These are phyloP conservation scores for Salix koriyanagi DNA, from an alignment of 345 rosid species.

Conservation along the genomic window DNA sequence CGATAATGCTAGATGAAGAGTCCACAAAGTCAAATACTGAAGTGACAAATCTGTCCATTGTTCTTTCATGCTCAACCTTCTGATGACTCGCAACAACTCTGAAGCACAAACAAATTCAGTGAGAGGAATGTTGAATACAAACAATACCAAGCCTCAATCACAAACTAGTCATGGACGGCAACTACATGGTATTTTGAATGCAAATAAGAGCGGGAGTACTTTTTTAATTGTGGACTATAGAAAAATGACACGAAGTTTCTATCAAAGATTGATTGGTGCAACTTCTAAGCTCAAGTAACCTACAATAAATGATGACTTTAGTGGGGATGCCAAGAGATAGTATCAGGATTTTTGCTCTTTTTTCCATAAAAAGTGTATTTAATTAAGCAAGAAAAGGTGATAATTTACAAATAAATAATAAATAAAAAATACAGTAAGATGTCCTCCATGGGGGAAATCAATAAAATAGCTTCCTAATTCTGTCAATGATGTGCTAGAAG, in stretches of 20 bases:
- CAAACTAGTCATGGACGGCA: too few species aligned
- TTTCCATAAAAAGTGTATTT: too few species aligned
- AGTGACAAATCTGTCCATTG: constrained; percentile 50
- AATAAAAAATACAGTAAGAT: too few species aligned
- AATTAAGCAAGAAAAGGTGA: too few species aligned
- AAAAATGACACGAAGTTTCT: background rate
- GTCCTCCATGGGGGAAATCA: too few species aligned
- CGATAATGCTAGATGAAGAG: constrained; percentile 45
- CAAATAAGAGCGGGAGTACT: background rate
- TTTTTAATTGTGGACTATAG: background rate
- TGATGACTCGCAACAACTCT: constrained; percentile 65
- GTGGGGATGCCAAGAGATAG: background rate
- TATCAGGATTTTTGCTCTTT: background rate
- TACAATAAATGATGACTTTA: background rate
- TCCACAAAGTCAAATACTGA: constrained; percentile 52
- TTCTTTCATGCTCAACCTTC: constrained; percentile 67
- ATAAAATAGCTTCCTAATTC: too few species aligned
- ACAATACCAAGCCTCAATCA: background rate
- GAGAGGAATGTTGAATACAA: constrained; percentile 9
- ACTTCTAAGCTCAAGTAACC: constrained; percentile 1
- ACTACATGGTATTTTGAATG: too few species aligned
- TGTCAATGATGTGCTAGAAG: too few species aligned
- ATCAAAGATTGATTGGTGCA: background rate
- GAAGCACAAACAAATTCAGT: constrained; percentile 24
- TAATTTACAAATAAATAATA: too few species aligned